A percentile compares a stretch with the other conserved stretches of the same genome.
Evolutionary conservation across 495 filamentous ascomycete genomes (phyloP).

Genomic region (Neurospora sp.): DNA sequence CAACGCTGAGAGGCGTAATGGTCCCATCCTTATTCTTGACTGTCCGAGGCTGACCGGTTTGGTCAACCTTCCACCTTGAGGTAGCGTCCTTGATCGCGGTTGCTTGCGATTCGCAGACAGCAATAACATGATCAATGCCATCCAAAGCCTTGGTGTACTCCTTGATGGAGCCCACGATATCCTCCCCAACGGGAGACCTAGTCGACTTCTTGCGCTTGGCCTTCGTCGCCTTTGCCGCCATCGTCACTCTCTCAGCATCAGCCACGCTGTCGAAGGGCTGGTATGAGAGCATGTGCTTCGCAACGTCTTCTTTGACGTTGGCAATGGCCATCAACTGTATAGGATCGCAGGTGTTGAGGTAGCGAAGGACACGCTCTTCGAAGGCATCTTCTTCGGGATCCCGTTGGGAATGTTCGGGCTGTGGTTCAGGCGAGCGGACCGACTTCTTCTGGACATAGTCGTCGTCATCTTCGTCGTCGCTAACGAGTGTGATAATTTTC

Average conservation of each 20-base stretch:
- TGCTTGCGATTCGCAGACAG: conserved; percentile 60
- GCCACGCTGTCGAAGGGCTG: conserved; percentile 58
- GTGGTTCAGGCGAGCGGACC: not conserved
- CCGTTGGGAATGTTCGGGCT: conserved; percentile 4
- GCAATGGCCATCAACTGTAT: conserved; percentile 71
- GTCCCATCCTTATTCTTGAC: conserved; percentile 13
- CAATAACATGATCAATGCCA: conserved; percentile 66
- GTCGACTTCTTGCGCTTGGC: conserved; percentile 22
- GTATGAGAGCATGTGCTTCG: conserved; percentile 52
- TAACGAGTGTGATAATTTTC: conserved; percentile 17
- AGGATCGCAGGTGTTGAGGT: conserved; percentile 69
- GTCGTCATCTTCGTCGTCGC: conserved; percentile 17
- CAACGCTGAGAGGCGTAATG: conserved; percentile 19
- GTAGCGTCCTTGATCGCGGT: conserved; percentile 58
- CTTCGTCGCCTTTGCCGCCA: conserved; percentile 21
- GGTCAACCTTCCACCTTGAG: conserved; percentile 67
- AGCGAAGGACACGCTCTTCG: conserved; percentile 51
- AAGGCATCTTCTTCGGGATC: conserved; percentile 5
- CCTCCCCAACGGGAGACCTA: conserved; percentile 25
- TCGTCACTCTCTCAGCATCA: conserved; percentile 51
- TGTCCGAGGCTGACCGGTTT: conserved; percentile 41
- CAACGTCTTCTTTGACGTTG: conserved; percentile 53
- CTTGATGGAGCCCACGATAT: conserved; percentile 26
- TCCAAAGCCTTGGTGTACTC: conserved; percentile 31
- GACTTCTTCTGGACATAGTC: conserved; percentile 13